Base-by-base conservation (phyloP, 805 yeast species). In the Dipodascopsis tothii region DNA sequence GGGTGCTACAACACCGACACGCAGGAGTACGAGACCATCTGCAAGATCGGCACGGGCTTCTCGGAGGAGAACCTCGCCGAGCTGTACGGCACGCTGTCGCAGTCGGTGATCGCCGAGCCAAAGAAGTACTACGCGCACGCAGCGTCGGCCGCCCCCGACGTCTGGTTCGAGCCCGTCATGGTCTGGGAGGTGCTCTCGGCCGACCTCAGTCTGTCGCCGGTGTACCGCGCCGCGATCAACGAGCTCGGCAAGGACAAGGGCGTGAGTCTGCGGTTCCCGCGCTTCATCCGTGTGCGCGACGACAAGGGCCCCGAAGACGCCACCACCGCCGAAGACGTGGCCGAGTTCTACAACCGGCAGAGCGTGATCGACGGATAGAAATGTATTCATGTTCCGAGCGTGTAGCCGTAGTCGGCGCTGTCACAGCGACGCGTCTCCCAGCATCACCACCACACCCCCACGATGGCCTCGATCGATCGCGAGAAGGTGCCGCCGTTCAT, bases 21-120 rank as follows among this genome's bases (percentile, higher is more conserved):
- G 0, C 97, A 94, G 19, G 96, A 88, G 57, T 86, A 75, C 60
- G 97, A 92, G 63, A 84, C 96, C 0, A 81, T 94, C 34, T 92
- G 98, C 67, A 92, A 92, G 62, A 88, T 94, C 43, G 98, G 98
- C 38, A 92, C 98, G 0, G 98, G 98, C 0, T 92, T 92, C 59
- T 77, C 87, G 33, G 98, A 92, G 53, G 96, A 81, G 52, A 74
- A 79, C 57, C 70, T 92, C 45, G 77, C 76, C 28, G 65, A 64
- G 21, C 61, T 92, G 25, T 70, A 80, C 56, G 74, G 72, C 21
- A 69, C 69, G 39, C 70, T 92, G 45, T 76, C 80, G 34, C 80
- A 84, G 2, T 77, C 86, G 0, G 92, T 78, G 41, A 73, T 77
- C 11, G 58, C 66, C 0, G 66, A 61, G n/a, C 82, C 95, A 2